Evolutionary conservation across 2,329 filamentous ascomycete species (phyloP), one percentile per base, ranked within the genome.

Genomic region (Alternaria hordeiaustralica): DNA sequence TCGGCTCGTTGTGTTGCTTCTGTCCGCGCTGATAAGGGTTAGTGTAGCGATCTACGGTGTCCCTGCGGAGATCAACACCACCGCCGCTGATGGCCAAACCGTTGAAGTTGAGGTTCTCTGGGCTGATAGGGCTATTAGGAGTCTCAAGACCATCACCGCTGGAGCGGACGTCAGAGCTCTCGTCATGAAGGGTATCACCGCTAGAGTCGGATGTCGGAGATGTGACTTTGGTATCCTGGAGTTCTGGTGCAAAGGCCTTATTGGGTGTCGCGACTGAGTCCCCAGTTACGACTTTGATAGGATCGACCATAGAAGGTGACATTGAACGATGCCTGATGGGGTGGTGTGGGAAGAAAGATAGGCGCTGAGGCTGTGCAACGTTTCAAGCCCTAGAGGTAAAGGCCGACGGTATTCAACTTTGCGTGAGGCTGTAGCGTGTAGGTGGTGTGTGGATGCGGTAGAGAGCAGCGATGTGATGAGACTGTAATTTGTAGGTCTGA

Each of bases 101-200:
- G 2, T 51, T 58, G 18, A 74, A 65, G 13, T 65, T 49, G 45
- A 73, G 63, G 10, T 49, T 65, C 15, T 61, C 49, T 6, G 60
- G 61, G 45, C 67, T 68, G 25, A 62, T 36, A 18, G 66, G 66
- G 23, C 65, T 71, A 36, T 44, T 58, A 20, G 61, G 28, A 9
- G 61, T 45, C 20, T n/a, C 6, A 4, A 53, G 36, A 33, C 54
- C 57, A 3, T 65, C 62, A 10, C 43, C 43, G 8, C 67, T 55
- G 6, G 62, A 64, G 18, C 51, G 54, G 10, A 41, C 21, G 36
- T 59, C 55, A 13, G 55, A 60, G 57, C 55, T 62, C 51, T 50
- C 56, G n/a, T 68, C 51, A 10, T 63, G 58, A 4, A 73, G 54
- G 20, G 68, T 70, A 10, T 66, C 64, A 41, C 64, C 59, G 30